Conservation (phyloP, 2,329 filamentous ascomycete genomes). For the Mycosphaerella sp. region DNA sequence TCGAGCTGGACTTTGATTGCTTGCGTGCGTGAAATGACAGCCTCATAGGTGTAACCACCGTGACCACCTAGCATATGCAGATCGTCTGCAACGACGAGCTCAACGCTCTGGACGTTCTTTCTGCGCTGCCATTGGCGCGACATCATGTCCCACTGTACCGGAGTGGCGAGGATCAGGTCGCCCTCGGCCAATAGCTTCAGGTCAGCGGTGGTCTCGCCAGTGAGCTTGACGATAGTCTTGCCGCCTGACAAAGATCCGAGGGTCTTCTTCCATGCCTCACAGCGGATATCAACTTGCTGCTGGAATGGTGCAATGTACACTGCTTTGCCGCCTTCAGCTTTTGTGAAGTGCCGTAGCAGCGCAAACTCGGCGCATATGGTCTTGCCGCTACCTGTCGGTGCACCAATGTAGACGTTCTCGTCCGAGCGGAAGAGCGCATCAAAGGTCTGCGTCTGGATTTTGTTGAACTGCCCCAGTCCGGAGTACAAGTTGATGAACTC, state of each 20-base stretch:
- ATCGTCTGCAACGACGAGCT: conserved; percentile 91
- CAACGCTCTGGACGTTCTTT: conserved; percentile 87
- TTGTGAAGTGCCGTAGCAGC: conserved; percentile 78
- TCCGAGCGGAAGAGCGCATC: conserved; percentile 86
- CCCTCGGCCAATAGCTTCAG: conserved; percentile 80
- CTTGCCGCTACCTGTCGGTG: conserved; percentile 93
- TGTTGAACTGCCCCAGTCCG: conserved; percentile 85
- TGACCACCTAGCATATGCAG: conserved; percentile 86
- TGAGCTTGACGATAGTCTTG: conserved; percentile 87
- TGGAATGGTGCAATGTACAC: conserved; percentile 95
- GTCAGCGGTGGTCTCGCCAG: conserved; percentile 85
- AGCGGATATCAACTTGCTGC: conserved; percentile 75
- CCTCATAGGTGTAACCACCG: conserved; percentile 85
- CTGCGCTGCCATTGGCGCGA: conserved; percentile 94
- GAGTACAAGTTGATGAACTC: conserved; percentile 79
- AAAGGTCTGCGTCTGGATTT: conserved; percentile 95
- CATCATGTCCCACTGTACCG: conserved; percentile 89
- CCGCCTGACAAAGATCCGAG: conserved; percentile 67
- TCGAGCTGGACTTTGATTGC: conserved; percentile 88
- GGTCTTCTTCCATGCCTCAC: conserved; percentile 78
- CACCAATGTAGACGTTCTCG: conserved; percentile 87
- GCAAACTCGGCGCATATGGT: conserved; percentile 96
- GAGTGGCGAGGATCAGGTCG: conserved; percentile 87
- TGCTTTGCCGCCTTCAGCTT: conserved; percentile 64
- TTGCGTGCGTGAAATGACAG: conserved; percentile 95